phyloP scores from a whole-genome alignment of 768 basidiomycete genomes.

The Pleurotus pulmonarius region DNA sequence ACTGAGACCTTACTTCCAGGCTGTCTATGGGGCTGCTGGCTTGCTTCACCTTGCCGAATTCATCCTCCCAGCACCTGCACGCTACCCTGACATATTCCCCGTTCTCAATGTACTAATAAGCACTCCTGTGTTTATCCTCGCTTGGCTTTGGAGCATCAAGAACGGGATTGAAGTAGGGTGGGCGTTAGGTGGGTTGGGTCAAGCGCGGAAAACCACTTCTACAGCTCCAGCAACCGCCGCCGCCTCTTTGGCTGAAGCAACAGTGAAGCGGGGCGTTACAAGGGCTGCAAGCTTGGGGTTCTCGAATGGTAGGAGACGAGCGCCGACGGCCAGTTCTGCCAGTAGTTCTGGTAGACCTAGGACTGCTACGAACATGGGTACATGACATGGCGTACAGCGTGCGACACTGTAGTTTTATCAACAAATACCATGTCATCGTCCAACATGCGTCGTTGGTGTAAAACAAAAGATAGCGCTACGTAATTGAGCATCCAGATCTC shows the following conservation, averaged over 20 bases:
- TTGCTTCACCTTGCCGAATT: conserved; percentile 64
- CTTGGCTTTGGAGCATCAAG: conserved; percentile 90
- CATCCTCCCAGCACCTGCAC: conserved; percentile 57
- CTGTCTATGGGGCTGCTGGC: conserved; percentile 51
- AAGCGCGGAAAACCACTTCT: background rate
- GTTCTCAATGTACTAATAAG: conserved; percentile 83
- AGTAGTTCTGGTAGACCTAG: conserved; percentile 1
- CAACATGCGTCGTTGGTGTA: no score
- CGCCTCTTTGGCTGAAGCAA: background rate
- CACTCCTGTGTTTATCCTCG: conserved; percentile 73
- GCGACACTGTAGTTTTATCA: no score
- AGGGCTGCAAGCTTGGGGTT: background rate
- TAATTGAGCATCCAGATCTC: no score
- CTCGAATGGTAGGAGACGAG: background rate
- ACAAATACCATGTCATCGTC: no score
- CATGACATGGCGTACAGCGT: no score
- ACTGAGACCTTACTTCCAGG: conserved; percentile 29
- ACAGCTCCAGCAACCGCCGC: background rate
- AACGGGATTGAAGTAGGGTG: conserved; percentile 77
- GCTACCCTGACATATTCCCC: conserved; percentile 82
- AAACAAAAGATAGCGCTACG: no score
- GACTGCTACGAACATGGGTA: background rate
- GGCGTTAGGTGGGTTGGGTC: conserved; percentile 61
- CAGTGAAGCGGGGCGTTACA: background rate
- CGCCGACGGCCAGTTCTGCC: background rate